These are phyloP conservation scores for Ogataea polymorpha DNA, from an alignment of 805 yeast species.

Conservation along the genomic window DNA sequence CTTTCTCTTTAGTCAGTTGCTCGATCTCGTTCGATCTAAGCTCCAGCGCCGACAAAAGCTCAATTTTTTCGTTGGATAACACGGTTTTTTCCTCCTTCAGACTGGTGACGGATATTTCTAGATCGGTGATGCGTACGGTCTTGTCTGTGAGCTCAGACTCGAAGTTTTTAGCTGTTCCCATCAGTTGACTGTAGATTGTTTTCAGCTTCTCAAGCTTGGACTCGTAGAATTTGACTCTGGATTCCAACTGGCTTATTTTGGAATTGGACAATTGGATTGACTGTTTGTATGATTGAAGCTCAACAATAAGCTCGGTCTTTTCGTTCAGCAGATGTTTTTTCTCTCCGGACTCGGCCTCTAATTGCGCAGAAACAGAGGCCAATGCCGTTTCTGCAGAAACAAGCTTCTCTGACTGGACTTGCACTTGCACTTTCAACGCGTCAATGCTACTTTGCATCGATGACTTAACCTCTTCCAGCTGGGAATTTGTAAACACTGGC, in stretches of 20 bases:
- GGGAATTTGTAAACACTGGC: slow-evolving; percentile 15
- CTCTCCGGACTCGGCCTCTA: slow-evolving; percentile 10
- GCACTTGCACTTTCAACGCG: slow-evolving; percentile 11
- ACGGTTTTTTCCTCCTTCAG: slow-evolving; percentile 24
- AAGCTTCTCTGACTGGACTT: slow-evolving; percentile 14
- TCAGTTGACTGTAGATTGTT: slow-evolving; percentile 17
- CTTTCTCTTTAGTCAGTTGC: slow-evolving; percentile 11
- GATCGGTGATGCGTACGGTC: slow-evolving; percentile 8
- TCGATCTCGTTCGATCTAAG: slow-evolving; percentile 24
- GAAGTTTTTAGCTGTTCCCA: slow-evolving; percentile 20
- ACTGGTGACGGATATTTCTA: slow-evolving; percentile 19
- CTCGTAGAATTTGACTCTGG: slow-evolving; percentile 12
- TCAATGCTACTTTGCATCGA: slow-evolving; percentile 14
- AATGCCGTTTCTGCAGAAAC: slow-evolving; percentile 2
- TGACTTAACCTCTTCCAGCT: slow-evolving; percentile 23
- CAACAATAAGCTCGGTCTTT: slow-evolving; percentile 17
- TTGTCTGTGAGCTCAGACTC: slow-evolving; percentile 16
- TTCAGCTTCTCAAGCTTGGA: slow-evolving; percentile 19
- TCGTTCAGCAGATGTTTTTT: slow-evolving; percentile 15
- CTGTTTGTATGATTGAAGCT: slow-evolving; percentile 19
- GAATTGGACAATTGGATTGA: slow-evolving; percentile 10
- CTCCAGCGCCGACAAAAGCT: slow-evolving; percentile 16
- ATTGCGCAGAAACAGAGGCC: slow-evolving; percentile 1
- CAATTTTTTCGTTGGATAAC: slow-evolving; percentile 22
- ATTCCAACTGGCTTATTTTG: slow-evolving; percentile 11